Base-by-base conservation (phyloP, 768 basidiomycete genomes). In the Leccinum ochraceum region DNA sequence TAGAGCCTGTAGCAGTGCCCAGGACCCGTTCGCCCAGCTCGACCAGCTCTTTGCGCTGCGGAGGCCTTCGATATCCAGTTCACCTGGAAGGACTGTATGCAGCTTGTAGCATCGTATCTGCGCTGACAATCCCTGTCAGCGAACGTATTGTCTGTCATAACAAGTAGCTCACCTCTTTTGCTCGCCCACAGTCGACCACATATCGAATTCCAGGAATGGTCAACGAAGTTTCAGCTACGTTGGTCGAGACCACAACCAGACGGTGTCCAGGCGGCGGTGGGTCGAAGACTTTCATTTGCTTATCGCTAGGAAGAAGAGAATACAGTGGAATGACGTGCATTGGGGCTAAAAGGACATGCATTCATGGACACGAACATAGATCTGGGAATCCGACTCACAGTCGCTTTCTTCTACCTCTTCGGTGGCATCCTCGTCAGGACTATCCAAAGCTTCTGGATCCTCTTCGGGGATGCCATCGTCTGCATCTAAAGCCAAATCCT, bases 1-100 rank as follows among this genome's bases (percentile, higher is more conserved):
- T 96, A 98, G 13, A 98, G 85, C 42, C 97, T 86, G 73, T 98
- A 98, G 75, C 97, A 98, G 74, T 98, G 97, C 28, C 97, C 97
- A 14, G 97, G 96, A 4, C 97, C 96, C 14, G 94, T 98, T 61
- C 97, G 93, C 11, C 97, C 97, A 0, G 97, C 97, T 70, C 97
- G 90, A 70, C 97, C 97, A 4, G 97, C 89, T 61, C 97, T 84
- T 71, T 99, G 97, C 1, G 92, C 83, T 0, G 95, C 94, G 3
- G 95, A 95, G 2, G 96, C 94, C 71, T 98, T 98, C 16, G 94
- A 94, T 63, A 90, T 87, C 96, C 95, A 99, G 57, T 84, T 86
- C 49, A 99, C 84, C 70, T 90, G 88, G 78, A 96, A 98, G 8
- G 93, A 83, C 76, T 98, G 95, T 24, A 99, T 90, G 24, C 94